Base-by-base conservation (phyloP, 2,329 filamentous ascomycete species). In the Aspergillus candidus region DNA sequence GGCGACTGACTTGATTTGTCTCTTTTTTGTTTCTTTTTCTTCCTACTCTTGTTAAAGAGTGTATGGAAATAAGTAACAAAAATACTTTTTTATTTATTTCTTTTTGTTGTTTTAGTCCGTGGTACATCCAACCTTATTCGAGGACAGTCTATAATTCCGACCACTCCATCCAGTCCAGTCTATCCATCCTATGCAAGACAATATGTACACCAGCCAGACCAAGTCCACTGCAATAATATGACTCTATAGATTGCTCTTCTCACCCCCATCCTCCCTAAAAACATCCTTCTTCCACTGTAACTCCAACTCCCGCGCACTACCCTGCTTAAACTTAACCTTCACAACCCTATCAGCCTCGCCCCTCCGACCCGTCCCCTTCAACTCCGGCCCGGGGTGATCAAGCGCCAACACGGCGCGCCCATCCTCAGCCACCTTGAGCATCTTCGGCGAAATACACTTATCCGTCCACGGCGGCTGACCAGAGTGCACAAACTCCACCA, bases 311-410 rank as follows among this genome's bases (percentile, higher is more conserved):
- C 76, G 67, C 15, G 77, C 76, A 13, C 76, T 76, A 46, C 78
- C 77, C 43, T 76, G 75, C 51, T 63, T 71, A 45, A 82, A 82
- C 38, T 71, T 72, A 6, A 79, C 74, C 14, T 79, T 64, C 18
- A 82, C 72, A 38, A 80, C 76, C 54, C 75, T 72, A 40, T 81
- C 77, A 18, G 52, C 62, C 17, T 78, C 68, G 0, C 79, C 79
- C 48, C 55, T 69, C 52, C 75, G 68, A 4, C 64, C 71, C 6
- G 61, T 63, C 14, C 61, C 69, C 46, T 76, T 72, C 4, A 82
- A 60, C 55, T 83, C 80, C 32, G 68, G 69, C 0, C 80, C 79
- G 2, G 78, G 72, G 43, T 71, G 65, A 49, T 79, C 72, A 44
- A 83, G 56, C 11, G 66, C 71, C 40, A 83, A 57, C 14, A 81